These are phyloP conservation scores for Kregervanrija pseudodelftensis DNA, from an alignment of 805 yeast species.

Conservation along the genomic window DNA sequence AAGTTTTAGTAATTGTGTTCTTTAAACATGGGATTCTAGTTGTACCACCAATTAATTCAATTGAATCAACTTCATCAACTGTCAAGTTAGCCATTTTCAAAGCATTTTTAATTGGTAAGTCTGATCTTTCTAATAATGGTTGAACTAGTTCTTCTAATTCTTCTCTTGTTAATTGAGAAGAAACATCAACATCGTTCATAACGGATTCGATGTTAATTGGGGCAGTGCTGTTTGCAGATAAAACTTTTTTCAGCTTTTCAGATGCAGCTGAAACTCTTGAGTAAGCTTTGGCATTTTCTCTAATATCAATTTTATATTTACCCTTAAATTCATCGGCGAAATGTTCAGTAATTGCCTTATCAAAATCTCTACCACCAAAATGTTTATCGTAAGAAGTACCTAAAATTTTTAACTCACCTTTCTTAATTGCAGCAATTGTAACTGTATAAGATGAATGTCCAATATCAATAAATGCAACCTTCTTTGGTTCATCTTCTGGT, in stretches of 20 bases:
- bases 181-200: slow-evolving; percentile 95
- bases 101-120: slow-evolving; percentile 75
- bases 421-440: slow-evolving; percentile 82
- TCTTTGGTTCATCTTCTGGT: slow-evolving; percentile 89
- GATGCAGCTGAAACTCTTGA: slow-evolving; percentile 87
- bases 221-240: slow-evolving; percentile 92
- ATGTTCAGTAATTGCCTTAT: slow-evolving; percentile 87
- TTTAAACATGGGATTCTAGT: slow-evolving; percentile 95
- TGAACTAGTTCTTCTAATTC: slow-evolving; percentile 84
- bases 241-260: slow-evolving; percentile 90
- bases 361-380: slow-evolving; percentile 98
- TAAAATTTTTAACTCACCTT: slow-evolving; percentile 90
- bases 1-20: slow-evolving; percentile 68
- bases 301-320: slow-evolving; percentile 90
- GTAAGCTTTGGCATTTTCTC: slow-evolving; percentile 89
- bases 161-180: slow-evolving; percentile 81
- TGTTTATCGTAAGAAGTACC: slow-evolving; percentile 92
- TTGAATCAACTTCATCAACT: slow-evolving; percentile 72
- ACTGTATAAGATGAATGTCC: slow-evolving; percentile 96
- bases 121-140: slow-evolving; percentile 73
- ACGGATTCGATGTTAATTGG: slow-evolving; percentile 94
- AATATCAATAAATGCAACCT: slow-evolving; percentile 89
- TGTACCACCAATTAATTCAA: slow-evolving; percentile 97
- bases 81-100: slow-evolving; percentile 70
- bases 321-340: slow-evolving; percentile 87